Base-by-base conservation (phyloP, 805 yeast species). In the Yarrowia bubula region DNA sequence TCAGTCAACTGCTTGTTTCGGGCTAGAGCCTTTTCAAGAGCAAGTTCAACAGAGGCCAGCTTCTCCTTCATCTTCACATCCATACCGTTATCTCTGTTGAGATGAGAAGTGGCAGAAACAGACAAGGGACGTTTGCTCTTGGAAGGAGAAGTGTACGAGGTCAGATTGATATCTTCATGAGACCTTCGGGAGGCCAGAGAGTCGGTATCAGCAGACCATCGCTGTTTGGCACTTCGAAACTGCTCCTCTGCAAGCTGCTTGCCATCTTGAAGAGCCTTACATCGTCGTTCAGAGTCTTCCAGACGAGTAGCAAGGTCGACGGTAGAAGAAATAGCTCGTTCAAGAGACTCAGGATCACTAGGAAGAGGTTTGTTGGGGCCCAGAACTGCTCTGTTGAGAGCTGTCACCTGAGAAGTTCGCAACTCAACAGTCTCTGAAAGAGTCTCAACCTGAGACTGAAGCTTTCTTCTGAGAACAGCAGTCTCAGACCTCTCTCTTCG, bases 291-390 rank as follows among this genome's bases (percentile, higher is more conserved):
- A 22, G 73, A 66, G 42, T 74, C 73, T 44, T 71, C 74, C 14
- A 75, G 70, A 48, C 69, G 67, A 18, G 70, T 57, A 3, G 73
- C 71, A 37, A 72, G 62, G 39, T 69, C 74, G n/a, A 72, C 70
- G 18, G 66, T 38, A 41, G 85, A 88, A 67, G 83, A 83, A 7
- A 86, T 79, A 28, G 69, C 65, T n/a, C 48, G 15, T 32, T 61
- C 66, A 10, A 61, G 57, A 6, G 61, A 51, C 46, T 67, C 65
- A 10, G 72, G 70, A 14, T 66, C 65, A 2, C 32, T 18, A 6
- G 64, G 50, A 18, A 58, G 43, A 5, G 51, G 64, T 28, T 58
- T 43, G 51, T 43, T 33, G 35, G 50, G 50, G 13, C 64, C 64
- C 8, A 58, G n/a, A n/a, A 71, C 64, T 32, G 68, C 68, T 37